Base-by-base conservation (phyloP, 2,329 filamentous ascomycete species). In the Hortaea werneckii region DNA sequence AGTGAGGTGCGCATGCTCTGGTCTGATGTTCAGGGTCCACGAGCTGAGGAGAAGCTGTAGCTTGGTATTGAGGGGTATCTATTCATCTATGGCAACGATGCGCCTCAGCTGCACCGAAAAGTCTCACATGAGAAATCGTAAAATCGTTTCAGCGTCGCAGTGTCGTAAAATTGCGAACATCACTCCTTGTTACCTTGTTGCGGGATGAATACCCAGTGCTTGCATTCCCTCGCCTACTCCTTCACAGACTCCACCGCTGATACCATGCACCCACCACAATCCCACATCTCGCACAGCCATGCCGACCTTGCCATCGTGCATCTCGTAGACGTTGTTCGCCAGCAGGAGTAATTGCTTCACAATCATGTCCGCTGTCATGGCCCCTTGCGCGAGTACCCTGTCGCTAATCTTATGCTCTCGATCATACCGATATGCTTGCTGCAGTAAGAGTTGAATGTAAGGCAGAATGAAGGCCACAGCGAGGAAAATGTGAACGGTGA, bases 221-320 rank as follows among this genome's bases (percentile, higher is more conserved):
- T 65, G 59, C 61, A 79, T 67, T 0, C 77, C 77, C 49, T 79
- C 73, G 1, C 70, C 72, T 32, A 72, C 67, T 5, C 83, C 81
- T 54, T 86, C 80, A 54, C 79, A 78, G 37, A 87, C 67, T 0
- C 83, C 84, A 10, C 79, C 80, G 1, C 78, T 73, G 42, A 87
- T 66, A 13, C 79, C 77, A 50, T 81, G 73, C 1, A 83, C 63
- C 56, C 79, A 74, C 78, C 82, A 87, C 3, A 74, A 60, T 2
- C 74, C 71, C 7, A 76, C 58, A 29, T 77, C 75, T 12, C 74
- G 70, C 20, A 85, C 59, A 3, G 71, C 67, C 50, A 78, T 72
- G 0, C 80, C 80, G n/a, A 84, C 65, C 49, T 72, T 76, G 0
- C 82, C 82, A 48, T 84, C 78, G 20, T 81, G 77, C 65, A 84